phyloP scores from a whole-genome alignment of 2,329 filamentous ascomycete species.

The Colletotrichum lupini region DNA sequence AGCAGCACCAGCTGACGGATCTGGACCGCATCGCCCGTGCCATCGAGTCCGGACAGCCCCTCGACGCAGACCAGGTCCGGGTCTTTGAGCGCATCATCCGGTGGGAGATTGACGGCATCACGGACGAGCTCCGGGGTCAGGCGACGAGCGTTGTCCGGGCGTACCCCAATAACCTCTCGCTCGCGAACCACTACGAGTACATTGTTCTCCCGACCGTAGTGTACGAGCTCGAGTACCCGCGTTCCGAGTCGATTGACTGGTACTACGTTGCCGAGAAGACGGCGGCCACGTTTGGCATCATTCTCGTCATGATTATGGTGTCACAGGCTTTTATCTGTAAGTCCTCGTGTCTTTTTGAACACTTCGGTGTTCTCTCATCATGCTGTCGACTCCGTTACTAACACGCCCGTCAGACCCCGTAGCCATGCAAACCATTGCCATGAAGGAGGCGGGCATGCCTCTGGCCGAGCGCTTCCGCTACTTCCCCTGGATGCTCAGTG shows the following conservation, averaged over 20 bases:
- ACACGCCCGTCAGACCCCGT: constrained; percentile 65
- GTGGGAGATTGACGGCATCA: constrained; percentile 72
- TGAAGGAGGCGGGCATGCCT: constrained; percentile 74
- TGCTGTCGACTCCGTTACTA: background rate
- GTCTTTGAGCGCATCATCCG: constrained; percentile 74
- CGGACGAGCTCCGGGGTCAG: constrained; percentile 74
- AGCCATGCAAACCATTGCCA: constrained; percentile 72
- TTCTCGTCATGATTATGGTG: constrained; percentile 83
- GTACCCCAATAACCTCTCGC: constrained; percentile 78
- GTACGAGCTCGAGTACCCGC: constrained; percentile 83
- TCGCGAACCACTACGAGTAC: constrained; percentile 76
- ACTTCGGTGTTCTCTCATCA: background rate
- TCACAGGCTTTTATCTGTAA: constrained; percentile 78
- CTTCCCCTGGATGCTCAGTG: constrained; percentile 80
- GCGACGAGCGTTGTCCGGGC: constrained; percentile 58
- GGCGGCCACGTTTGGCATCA: constrained; percentile 75
- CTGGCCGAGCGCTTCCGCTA: constrained; percentile 70
- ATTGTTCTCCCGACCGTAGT: constrained; percentile 80
- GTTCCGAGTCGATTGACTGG: constrained; percentile 76
- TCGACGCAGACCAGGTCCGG: constrained; percentile 71
- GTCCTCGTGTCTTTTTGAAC: constrained; percentile 7
- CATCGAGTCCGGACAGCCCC: constrained; percentile 69
- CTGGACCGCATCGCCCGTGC: constrained; percentile 70
- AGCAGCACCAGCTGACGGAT: constrained; percentile 47
- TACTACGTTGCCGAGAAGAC: constrained; percentile 79